Conservation (phyloP, 2,329 filamentous ascomycete species). For the Trichoderma atroviride region DNA sequence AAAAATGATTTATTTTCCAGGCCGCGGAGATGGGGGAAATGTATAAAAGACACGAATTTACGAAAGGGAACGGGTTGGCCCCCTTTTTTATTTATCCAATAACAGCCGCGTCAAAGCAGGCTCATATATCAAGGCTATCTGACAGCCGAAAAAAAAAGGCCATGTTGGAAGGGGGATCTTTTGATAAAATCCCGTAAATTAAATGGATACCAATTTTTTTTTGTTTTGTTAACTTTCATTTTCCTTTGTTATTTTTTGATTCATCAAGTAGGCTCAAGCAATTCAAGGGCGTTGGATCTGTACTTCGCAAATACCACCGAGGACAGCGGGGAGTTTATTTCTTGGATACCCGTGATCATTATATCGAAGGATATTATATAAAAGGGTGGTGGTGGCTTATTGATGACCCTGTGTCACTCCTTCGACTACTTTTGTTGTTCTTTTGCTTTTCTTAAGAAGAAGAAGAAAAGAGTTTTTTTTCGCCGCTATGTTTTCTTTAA, state of each 20-base stretch:
- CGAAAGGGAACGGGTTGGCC: slow-evolving; percentile 26
- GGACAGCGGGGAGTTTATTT: slow-evolving; percentile 27
- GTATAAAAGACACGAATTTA: slow-evolving; percentile 45
- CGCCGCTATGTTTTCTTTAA: background rate
- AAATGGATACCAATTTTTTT: slow-evolving; percentile 28
- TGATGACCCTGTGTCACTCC: slow-evolving; percentile 22
- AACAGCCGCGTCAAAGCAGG: slow-evolving; percentile 21
- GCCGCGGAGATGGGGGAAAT: slow-evolving; percentile 22
- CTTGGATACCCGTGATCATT: slow-evolving; percentile 24
- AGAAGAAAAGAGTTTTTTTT: background rate
- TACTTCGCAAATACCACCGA: slow-evolving; percentile 13
- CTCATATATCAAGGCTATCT: slow-evolving; percentile 21
- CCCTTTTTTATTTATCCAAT: slow-evolving; percentile 12
- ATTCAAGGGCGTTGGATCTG: slow-evolving; percentile 24
- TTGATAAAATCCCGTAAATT: slow-evolving; percentile 26
- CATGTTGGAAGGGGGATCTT: slow-evolving; percentile 19
- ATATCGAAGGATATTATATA: slow-evolving; percentile 22
- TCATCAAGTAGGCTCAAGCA: slow-evolving; percentile 26
- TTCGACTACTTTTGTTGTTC: slow-evolving; percentile 14
- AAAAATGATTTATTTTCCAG: background rate
- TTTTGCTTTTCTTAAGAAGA: background rate
- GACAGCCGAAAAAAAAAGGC: slow-evolving; percentile 6
- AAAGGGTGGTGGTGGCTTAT: slow-evolving; percentile 12
- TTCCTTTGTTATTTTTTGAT: slow-evolving; percentile 9
- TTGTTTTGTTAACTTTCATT: slow-evolving; percentile 22